phyloP scores from a whole-genome alignment of 192 early-diverging fungal species.

The Entomortierella beljakovae region DNA sequence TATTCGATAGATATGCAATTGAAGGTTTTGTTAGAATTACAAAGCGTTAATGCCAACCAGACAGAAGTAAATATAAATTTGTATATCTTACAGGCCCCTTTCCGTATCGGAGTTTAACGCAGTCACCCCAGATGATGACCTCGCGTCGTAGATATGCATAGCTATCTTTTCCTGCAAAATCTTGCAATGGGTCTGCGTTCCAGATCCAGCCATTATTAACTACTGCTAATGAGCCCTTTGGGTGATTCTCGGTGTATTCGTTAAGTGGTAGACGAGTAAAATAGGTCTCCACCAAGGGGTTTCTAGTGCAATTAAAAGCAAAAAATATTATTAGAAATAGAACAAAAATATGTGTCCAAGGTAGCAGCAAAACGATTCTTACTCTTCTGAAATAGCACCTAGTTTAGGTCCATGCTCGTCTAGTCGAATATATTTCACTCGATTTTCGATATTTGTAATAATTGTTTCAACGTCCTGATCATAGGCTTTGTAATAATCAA shows the following conservation, averaged over 20 bases:
- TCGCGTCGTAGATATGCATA: conserved; percentile 93
- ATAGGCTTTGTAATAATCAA: conserved; percentile 86
- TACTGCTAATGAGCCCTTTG: conserved; percentile 77
- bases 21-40: no score
- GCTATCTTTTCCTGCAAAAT: conserved; percentile 92
- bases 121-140: conserved; percentile 99
- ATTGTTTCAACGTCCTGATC: conserved; percentile 82
- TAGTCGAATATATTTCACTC: conserved; percentile 87
- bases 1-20: conserved; percentile 21
- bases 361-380: conserved; percentile 21
- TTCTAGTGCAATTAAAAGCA: conserved; percentile 53
- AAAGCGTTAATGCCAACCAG: no score
- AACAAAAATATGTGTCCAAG: background rate
- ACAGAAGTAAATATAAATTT: conserved; percentile 3
- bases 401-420: conserved; percentile 90
- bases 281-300: conserved; percentile 95
- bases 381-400: conserved; percentile 77
- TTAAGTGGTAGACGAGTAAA: conserved; percentile 86
- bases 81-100: conserved; percentile 58
- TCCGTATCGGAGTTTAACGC: conserved; percentile 98
- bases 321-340: background rate
- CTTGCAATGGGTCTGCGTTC: conserved; percentile 89
- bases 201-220: conserved; percentile 99
- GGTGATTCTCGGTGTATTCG: conserved; percentile 59
- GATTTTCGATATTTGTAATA: conserved; percentile 77